Percentiles rank a stretch among this genome's conserved stretches.
Evolutionary conservation across 1,139 yeast genomes (phyloP).

Genomic region (Candida glucosophila): DNA sequence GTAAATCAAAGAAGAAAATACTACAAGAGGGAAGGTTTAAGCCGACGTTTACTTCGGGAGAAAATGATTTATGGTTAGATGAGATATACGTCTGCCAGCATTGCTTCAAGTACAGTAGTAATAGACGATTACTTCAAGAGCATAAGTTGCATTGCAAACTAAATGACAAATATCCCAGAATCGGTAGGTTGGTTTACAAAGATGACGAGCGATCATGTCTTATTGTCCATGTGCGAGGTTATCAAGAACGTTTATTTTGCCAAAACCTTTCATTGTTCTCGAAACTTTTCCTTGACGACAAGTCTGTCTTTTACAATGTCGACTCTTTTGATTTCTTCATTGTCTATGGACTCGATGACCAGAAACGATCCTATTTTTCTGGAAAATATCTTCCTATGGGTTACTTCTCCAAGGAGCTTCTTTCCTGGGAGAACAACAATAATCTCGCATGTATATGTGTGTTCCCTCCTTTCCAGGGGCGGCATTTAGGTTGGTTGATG

Average conservation of each 20-base stretch:
- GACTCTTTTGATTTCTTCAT: conserved; percentile 77
- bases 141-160: conserved; percentile 42
- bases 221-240: conserved; percentile 63
- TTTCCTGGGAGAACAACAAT: conserved; percentile 71
- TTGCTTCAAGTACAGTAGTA: conserved; percentile 73
- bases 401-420: conserved; percentile 79
- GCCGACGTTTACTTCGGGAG: no score
- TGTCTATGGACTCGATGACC: conserved; percentile 40
- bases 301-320: conserved; percentile 74
- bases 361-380: background rate
- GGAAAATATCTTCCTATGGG: conserved; percentile 58
- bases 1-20: no score
- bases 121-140: conserved; percentile 20
- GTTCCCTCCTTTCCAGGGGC: conserved; percentile 86
- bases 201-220: conserved; percentile 40
- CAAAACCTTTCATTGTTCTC: conserved; percentile 82
- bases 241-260: conserved; percentile 54
- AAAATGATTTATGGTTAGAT: conserved; percentile 47
- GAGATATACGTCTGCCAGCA: conserved; percentile 63
- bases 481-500: conserved; percentile 66
- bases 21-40: no score
- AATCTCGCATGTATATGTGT: conserved; percentile 86
- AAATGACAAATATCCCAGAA: conserved; percentile 22
- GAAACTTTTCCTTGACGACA: conserved; percentile 79
- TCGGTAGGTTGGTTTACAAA: conserved; percentile 65